phyloP scores from a whole-genome alignment of 176 grass and related monocot species.

The Carex myosuroides region DNA sequence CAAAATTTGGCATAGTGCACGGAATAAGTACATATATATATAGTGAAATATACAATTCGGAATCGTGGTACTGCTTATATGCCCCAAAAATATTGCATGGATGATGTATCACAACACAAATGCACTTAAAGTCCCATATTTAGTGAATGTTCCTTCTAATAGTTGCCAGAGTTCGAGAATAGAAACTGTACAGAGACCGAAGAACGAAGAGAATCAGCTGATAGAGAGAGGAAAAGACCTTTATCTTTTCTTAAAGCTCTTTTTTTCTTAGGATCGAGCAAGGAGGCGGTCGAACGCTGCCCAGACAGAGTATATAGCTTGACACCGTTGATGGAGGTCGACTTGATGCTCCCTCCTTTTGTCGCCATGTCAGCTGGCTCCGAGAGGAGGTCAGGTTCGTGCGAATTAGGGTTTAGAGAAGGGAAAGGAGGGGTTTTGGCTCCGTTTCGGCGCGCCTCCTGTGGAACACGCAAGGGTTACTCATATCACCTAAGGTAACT shows the following conservation, averaged over 20 bases:
- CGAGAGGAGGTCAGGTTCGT: neutral
- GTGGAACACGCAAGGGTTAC: neutral
- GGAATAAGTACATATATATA: neutral
- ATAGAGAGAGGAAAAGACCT: constrained; percentile 17
- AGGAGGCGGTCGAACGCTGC: constrained; percentile 41
- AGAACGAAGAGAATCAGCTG: neutral
- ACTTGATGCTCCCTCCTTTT: constrained; percentile 41
- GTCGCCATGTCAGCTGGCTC: neutral
- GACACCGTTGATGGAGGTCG: constrained; percentile 75
- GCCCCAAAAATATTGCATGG: neutral
- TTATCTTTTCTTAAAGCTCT: constrained; percentile 59
- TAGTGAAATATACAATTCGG: neutral
- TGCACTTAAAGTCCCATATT: neutral
- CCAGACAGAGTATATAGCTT: constrained; percentile 67
- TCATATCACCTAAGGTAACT: no score
- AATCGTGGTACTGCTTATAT: neutral
- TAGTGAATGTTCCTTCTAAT: neutral
- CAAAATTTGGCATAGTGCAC: neutral
- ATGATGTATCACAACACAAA: neutral
- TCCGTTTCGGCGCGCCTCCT: neutral
- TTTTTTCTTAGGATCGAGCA: constrained; percentile 66
- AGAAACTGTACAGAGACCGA: neutral
- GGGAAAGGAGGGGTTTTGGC: neutral
- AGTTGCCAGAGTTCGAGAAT: neutral
- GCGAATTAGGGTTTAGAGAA: neutral